These are phyloP conservation scores for Cochlearia excelsa DNA, from an alignment of 345 rosid species.

Conservation along the genomic window DNA sequence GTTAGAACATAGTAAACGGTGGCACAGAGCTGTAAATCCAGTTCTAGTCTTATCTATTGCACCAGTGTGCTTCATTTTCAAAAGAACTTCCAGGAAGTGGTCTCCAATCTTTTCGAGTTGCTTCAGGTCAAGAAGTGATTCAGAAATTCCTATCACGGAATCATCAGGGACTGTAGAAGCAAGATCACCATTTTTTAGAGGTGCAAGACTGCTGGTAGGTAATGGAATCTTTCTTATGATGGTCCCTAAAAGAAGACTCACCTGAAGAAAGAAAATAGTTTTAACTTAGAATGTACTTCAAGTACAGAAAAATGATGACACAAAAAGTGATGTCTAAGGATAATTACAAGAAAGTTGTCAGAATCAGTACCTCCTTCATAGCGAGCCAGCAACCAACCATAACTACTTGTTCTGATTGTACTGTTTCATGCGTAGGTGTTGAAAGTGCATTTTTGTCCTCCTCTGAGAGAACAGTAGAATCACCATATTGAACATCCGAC, in stretches of 20 bases:
- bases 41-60: constrained; percentile 98
- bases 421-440: constrained; percentile 40
- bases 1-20: constrained; percentile 90
- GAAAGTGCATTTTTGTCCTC: constrained; percentile 45
- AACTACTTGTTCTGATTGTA: constrained; percentile 70
- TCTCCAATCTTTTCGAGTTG: constrained; percentile 84
- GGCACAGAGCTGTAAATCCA: constrained; percentile 95
- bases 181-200: constrained; percentile 35
- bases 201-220: constrained; percentile 48
- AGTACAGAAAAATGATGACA: constrained; percentile 20
- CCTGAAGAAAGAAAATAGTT: constrained; percentile 55
- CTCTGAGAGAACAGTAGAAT: constrained; percentile 33
- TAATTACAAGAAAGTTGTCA: constrained; percentile 12
- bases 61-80: constrained; percentile 97
- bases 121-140: constrained; percentile 62
- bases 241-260: constrained; percentile 92
- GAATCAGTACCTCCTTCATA: constrained; percentile 83
- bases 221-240: constrained; percentile 86
- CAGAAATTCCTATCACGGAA: constrained; percentile 31
- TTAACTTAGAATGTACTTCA: constrained; percentile 10
- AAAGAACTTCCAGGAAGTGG: constrained; percentile 92
- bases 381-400: constrained; percentile 99
- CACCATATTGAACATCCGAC: constrained; percentile 47
- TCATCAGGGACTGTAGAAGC: constrained; percentile 38
- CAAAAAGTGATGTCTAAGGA: constrained; percentile 14